These are phyloP conservation scores for Boletus sensibilis DNA, from an alignment of 768 basidiomycete genomes.

Conservation along the genomic window DNA sequence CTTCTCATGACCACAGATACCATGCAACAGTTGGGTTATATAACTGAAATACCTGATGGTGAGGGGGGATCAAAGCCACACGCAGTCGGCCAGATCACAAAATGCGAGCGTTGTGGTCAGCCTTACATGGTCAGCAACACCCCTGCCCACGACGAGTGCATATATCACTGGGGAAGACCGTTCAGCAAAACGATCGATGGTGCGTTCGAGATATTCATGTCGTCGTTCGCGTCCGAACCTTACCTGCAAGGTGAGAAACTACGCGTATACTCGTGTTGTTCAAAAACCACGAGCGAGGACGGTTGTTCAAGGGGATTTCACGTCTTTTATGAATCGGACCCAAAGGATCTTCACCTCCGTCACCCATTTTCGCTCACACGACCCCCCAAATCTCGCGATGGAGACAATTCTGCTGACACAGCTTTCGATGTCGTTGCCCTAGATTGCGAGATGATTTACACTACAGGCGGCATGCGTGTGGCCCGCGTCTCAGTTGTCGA, in stretches of 20 bases:
- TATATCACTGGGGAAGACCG: conserved; percentile 80
- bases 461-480: conserved; percentile 87
- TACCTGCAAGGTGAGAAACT: conserved; percentile 57
- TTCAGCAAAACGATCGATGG: conserved; percentile 65
- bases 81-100: conserved; percentile 56
- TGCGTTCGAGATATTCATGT: conserved; percentile 29
- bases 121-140: conserved; percentile 65
- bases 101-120: conserved; percentile 78
- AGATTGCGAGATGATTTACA: conserved; percentile 97
- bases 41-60: conserved; percentile 64
- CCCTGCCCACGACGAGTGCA: conserved; percentile 62
- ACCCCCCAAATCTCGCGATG: conserved; percentile 8
- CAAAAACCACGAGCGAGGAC: conserved; percentile 50
- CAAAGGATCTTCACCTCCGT: conserved; percentile 66
- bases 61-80: conserved; percentile 64
- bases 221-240: not conserved
- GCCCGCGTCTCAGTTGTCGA: conserved; percentile 91
- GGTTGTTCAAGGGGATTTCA: conserved; percentile 83
- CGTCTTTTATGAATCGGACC: conserved; percentile 81
- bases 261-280: conserved; percentile 79
- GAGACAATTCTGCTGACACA: conserved; percentile 24
- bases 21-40: conserved; percentile 67
- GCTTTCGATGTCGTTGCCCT: conserved; percentile 79
- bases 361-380: conserved; percentile 64
- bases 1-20: conserved; percentile 58